A percentile compares a stretch with the other conserved stretches of the same genome.
phyloP scores from a whole-genome alignment of 2,329 filamentous ascomycete species.

The Epichloe sp. region DNA sequence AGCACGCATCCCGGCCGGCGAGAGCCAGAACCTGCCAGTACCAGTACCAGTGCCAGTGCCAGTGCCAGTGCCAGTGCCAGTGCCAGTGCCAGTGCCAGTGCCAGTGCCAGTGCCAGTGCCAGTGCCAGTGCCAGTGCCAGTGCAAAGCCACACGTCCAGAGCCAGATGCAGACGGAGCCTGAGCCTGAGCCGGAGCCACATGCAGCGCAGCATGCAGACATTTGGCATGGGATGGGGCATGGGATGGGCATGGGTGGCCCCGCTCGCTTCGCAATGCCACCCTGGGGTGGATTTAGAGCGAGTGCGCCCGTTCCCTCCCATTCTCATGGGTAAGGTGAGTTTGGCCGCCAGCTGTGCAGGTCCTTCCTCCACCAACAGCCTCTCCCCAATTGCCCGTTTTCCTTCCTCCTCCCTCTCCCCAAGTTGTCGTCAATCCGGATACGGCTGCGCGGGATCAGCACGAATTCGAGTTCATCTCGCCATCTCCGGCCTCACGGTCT shows the following conservation, averaged over 20 bases:
- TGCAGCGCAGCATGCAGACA: slow-evolving; percentile 2
- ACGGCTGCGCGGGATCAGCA: slow-evolving; percentile 18
- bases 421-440: slow-evolving; percentile 17
- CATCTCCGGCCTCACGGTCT: slow-evolving; percentile 1
- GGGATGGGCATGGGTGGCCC: slow-evolving; percentile 12
- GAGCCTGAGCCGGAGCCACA: slow-evolving; percentile 1
- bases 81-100: neutral
- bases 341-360: slow-evolving; percentile 24
- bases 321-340: slow-evolving; percentile 31
- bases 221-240: slow-evolving; percentile 4
- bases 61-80: no score
- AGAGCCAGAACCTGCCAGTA: neutral
- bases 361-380: slow-evolving; percentile 26
- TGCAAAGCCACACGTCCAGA: neutral
- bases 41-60: no score
- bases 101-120: neutral
- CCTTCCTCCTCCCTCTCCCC: slow-evolving; percentile 20
- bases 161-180: neutral
- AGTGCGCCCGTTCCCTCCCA: slow-evolving; percentile 23
- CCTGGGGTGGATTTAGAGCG: slow-evolving; percentile 15
- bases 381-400: slow-evolving; percentile 26
- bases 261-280: slow-evolving; percentile 13
- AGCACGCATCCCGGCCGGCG: neutral
- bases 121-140: neutral
- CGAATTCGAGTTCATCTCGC: slow-evolving; percentile 5